Evolutionary conservation across 495 filamentous ascomycete species (phyloP), one percentile per base, ranked within the genome.

Genomic region (Amniculicola lignicola): DNA sequence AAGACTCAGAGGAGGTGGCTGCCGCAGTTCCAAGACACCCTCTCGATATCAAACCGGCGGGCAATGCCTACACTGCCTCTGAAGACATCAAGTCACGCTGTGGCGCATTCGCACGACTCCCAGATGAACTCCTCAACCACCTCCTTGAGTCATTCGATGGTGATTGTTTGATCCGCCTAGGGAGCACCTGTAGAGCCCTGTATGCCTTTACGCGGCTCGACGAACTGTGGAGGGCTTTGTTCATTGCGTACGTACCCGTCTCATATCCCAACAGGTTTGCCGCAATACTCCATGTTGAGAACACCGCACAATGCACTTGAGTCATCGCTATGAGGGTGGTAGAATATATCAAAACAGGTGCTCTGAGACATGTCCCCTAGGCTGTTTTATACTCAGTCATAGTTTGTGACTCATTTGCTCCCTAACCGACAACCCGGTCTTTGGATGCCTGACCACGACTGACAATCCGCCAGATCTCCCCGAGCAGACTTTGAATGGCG

Each of bases 151-250:
- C 70, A 59, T 74, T 97, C 16, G 84, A 94, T 64, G 74, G 78
- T 37, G 51, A 61, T 23, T 75, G 77, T 38, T 71, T 98, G 43
- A 67, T 84, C 48, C 67, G 74, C 3, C 67, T 96, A 21, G 89
- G 90, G n/a, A 78, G 79, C 42, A 87, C 92, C 3, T 96, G 93
- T 74, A 90, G 86, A 68, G 87, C 88, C 27, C 76, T 96, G 14
- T 94, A 90, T 75, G 93, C 91, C 6, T 93, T 90, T 68, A 86
- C 86, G 36, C 76, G 86, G 33, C 79, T 79, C 27, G 93, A 97
- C 54, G 93, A 98, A 55, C 68, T 97, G 22, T 98, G 93, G 93
- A 93, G 93, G 72, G 66, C 82, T 18, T 70, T 95, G 9, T 94
- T 90, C 62, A 76, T 95, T 58, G 77, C 82, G 93, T 98, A 86